Base-by-base conservation (phyloP, 2,329 filamentous ascomycete genomes). In the Pseudofabraea citricarpa region DNA sequence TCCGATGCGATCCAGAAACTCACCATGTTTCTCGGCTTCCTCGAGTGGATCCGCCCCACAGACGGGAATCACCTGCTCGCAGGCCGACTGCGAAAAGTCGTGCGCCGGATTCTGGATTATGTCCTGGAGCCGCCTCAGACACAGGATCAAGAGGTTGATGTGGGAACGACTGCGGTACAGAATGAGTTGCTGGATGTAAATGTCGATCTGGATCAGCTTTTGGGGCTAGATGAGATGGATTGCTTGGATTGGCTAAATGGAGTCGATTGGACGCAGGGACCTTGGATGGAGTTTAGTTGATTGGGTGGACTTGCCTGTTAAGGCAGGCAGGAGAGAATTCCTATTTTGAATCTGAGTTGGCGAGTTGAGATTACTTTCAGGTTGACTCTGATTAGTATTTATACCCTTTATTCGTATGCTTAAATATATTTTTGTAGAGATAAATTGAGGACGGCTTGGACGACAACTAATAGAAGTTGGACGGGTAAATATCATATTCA, bases 31-130 rank as follows among this genome's bases (percentile, higher is more conserved):
- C 54, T 55, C 8, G 56, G 52, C 2, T 61, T 59, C 36, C 40
- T 59, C 8, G 56, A 59, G 40, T 61, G 58, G 58, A 53, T 59
- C 3, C 43, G 57, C 6, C 52, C 53, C 6, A 60, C 57, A 6
- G 56, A 60, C 42, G 57, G 57, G 1, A 60, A 61, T 26, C 57
- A 53, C 32, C 40, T 43, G 6, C 47, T 60, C 4, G 55, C 52
- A 8, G 49, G 49, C 22, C 44, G 55, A 16, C 36, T 59, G 23
- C 45, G 42, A 21, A 54, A 51, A 31, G 54, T 59, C 0, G 42
- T 57, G 18, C 41, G 45, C 16, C 46, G 49, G 20, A 56, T 59
- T 6, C 24, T 59, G 5, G 53, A 56, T 43, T 47, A 53, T 47
- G 52, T 59, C 6, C 36, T 59, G 6, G 53, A 56, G 22, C 44